These are phyloP conservation scores for Ammopiptanthus mongolicus DNA, from an alignment of 306 rosid genomes.

Conservation along the genomic window DNA sequence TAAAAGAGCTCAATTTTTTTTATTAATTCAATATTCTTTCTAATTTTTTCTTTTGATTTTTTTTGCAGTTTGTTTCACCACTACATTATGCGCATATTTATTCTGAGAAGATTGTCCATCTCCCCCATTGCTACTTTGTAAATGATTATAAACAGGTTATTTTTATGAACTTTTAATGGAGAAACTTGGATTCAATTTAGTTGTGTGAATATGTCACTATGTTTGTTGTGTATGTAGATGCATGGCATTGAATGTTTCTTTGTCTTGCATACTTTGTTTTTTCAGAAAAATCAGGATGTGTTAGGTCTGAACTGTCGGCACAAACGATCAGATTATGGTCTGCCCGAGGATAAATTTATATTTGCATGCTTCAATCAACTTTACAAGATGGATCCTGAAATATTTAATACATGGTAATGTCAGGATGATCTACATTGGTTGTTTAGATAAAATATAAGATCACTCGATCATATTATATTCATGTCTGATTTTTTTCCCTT, in stretches of 20 bases:
- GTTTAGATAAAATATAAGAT: not conserved
- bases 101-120: slow-evolving; percentile 95
- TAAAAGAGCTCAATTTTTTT: not conserved
- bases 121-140: slow-evolving; percentile 96
- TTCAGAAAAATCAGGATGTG: slow-evolving; percentile 91
- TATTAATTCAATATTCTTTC: not conserved
- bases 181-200: not conserved
- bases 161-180: not conserved
- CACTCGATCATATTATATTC: not conserved
- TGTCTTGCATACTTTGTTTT: not conserved
- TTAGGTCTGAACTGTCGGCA: slow-evolving; percentile 72
- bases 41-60: not conserved
- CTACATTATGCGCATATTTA: slow-evolving; percentile 68
- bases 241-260: not conserved
- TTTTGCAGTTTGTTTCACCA: slow-evolving; percentile 86
- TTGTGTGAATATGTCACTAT: not conserved
- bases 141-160: slow-evolving; percentile 97
- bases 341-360: slow-evolving; percentile 85
- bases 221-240: not conserved
- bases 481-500: not conserved
- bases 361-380: slow-evolving; percentile 97
- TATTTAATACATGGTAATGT: slow-evolving; percentile 78
- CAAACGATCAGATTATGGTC: slow-evolving; percentile 83
- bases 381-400: slow-evolving; percentile 99
- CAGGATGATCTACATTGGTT: slow-evolving; percentile 9